Evolutionary conservation across 129 eudicot genomes (phyloP).

Genomic region (Scalesia atractyloides): DNA sequence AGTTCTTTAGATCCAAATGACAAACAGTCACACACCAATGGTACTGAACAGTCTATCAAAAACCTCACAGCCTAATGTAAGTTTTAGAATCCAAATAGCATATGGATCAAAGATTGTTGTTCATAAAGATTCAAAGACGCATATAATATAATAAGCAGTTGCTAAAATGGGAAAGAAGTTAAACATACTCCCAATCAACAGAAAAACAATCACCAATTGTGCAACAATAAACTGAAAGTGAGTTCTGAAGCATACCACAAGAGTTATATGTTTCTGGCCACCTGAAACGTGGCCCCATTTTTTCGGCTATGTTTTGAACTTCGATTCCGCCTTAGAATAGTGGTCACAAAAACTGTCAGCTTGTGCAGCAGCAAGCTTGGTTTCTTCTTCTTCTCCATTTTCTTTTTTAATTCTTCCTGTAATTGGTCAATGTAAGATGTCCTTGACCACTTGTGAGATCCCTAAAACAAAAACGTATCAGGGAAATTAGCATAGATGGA

Average conservation of each 20-base stretch:
- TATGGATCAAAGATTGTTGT: background rate
- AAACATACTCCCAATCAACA: background rate
- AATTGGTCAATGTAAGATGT: background rate
- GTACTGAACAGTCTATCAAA: background rate
- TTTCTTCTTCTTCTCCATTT: background rate
- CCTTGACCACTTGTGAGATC: too few species aligned
- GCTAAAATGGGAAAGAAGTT: slow-evolving; percentile 8
- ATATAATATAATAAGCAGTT: background rate
- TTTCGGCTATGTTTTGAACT: background rate
- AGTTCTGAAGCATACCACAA: slow-evolving; percentile 9
- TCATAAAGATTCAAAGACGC: background rate
- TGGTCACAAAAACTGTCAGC: background rate
- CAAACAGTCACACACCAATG: slow-evolving; percentile 8
- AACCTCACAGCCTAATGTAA: background rate
- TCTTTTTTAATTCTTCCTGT: too few species aligned
- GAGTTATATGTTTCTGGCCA: background rate
- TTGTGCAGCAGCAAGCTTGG: background rate
- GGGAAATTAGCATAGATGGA: too few species aligned
- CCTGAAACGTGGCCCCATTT: background rate
- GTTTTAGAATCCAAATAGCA: background rate
- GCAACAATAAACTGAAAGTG: background rate
- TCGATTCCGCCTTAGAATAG: background rate
- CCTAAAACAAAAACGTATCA: too few species aligned
- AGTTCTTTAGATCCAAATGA: background rate
- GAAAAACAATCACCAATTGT: background rate